Percentiles rank a stretch among this genome's conserved stretches.
Evolutionary conservation across 1,284 basidiomycete species (phyloP).

Genomic region (Trichosporon inkin): DNA sequence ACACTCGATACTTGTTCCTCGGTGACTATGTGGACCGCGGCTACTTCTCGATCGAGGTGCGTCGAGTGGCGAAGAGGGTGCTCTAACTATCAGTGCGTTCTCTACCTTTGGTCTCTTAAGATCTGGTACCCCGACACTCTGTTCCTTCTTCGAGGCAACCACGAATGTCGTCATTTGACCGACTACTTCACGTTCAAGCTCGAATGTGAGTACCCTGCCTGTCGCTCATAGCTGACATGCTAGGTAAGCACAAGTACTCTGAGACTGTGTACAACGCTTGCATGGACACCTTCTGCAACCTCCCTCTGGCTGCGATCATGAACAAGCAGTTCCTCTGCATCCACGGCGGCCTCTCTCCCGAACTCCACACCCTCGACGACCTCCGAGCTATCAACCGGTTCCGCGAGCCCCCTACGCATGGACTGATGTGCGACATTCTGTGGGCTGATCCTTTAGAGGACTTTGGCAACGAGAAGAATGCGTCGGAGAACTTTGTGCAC

Average conservation of each 20-base stretch:
- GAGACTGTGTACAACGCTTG: conserved; percentile 84
- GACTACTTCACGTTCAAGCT: conserved; percentile 98
- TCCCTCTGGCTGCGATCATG: conserved; percentile 90
- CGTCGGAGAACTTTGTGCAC: conserved; percentile 74
- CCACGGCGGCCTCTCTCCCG: conserved; percentile 86
- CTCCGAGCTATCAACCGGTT: conserved; percentile 82
- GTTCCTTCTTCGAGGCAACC: conserved; percentile 89
- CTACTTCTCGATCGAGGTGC: conserved; percentile 86
- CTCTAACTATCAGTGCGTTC: conserved; percentile 62
- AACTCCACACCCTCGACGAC: conserved; percentile 85
- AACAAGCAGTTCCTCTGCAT: conserved; percentile 97
- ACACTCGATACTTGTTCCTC: conserved; percentile 90
- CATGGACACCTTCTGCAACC: conserved; percentile 88
- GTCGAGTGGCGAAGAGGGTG: conserved; percentile 22
- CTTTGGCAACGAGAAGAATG: conserved; percentile 84
- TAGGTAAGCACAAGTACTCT: conserved; percentile 90
- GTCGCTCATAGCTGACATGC: conserved; percentile 12
- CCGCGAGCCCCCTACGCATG: conserved; percentile 88
- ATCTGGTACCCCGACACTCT: conserved; percentile 89
- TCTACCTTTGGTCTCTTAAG: conserved; percentile 89
- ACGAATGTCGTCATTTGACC: conserved; percentile 93
- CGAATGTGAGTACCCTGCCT: conserved; percentile 62
- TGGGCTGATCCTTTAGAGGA: conserved; percentile 95
- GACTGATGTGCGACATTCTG: conserved; percentile 90
- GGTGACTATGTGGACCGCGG: conserved; percentile 99